Evolutionary conservation across 768 basidiomycete genomes (phyloP).

Genomic region (Suillus clintonianus): DNA sequence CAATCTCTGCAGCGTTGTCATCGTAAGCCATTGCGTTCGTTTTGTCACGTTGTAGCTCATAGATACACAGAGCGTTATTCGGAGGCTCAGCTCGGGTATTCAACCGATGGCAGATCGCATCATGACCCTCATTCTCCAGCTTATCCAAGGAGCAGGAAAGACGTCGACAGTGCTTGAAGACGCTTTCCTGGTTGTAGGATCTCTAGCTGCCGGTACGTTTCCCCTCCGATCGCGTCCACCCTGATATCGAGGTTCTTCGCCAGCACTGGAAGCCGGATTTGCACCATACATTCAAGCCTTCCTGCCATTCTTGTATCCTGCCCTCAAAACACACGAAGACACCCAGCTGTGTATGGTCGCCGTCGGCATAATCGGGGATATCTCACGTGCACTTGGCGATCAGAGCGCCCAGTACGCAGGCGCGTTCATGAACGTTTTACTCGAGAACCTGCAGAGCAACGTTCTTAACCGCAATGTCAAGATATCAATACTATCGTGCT

Average conservation of each 20-base stretch:
- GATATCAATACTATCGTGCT: slow-evolving; percentile 93
- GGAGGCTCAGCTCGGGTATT: slow-evolving; percentile 81
- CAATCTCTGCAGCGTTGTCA: slow-evolving; percentile 89
- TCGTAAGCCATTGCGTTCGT: slow-evolving; percentile 50
- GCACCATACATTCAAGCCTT: slow-evolving; percentile 83
- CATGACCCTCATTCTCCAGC: slow-evolving; percentile 86
- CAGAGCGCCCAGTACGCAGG: slow-evolving; percentile 80
- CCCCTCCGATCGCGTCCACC: neutral
- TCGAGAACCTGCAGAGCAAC: slow-evolving; percentile 89
- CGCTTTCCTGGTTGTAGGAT: slow-evolving; percentile 91
- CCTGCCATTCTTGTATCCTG: slow-evolving; percentile 83
- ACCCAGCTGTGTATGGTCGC: slow-evolving; percentile 94
- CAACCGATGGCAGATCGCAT: slow-evolving; percentile 90
- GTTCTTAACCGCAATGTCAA: slow-evolving; percentile 93
- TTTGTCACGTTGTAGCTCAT: slow-evolving; percentile 5
- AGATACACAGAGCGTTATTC: slow-evolving; percentile 70
- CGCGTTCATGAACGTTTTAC: slow-evolving; percentile 88
- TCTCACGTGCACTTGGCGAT: slow-evolving; percentile 92
- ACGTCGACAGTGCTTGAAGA: slow-evolving; percentile 95
- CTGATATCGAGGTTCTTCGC: slow-evolving; percentile 7
- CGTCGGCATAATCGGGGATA: slow-evolving; percentile 93
- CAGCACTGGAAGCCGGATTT: slow-evolving; percentile 78
- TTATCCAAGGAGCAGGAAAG: slow-evolving; percentile 87
- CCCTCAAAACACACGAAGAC: slow-evolving; percentile 91
- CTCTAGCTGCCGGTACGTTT: slow-evolving; percentile 71